Percentiles rank a stretch among this genome's conserved stretches.
Evolutionary conservation across 768 basidiomycete species (phyloP).

Genomic region (Podaxis sp.): DNA sequence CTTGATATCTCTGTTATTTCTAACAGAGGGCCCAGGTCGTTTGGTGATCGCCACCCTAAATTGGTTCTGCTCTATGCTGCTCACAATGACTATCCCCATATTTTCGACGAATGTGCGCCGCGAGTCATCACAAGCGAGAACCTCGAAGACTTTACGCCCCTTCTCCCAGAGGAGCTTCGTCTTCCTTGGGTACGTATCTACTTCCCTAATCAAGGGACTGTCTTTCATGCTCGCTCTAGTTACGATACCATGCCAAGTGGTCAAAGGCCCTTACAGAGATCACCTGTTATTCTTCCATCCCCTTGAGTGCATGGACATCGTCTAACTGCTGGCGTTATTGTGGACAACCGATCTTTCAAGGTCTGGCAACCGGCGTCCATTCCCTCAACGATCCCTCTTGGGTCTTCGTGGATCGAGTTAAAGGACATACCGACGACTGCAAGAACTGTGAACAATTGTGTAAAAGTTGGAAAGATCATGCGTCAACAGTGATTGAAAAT

Average conservation of each 20-base stretch:
- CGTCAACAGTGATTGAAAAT: neutral
- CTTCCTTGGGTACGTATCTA: conserved; percentile 3
- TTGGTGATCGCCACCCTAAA: conserved; percentile 10
- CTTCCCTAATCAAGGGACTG: fast-evolving
- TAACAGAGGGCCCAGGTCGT: neutral
- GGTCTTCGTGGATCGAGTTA: neutral
- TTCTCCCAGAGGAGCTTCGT: neutral
- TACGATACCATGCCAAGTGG: conserved; percentile 11
- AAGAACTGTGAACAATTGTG: neutral
- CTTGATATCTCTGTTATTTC: neutral
- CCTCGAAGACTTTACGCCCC: conserved; percentile 2
- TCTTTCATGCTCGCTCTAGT: neutral
- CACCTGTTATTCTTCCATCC: neutral
- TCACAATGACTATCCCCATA: conserved; percentile 6
- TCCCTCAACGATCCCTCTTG: neutral
- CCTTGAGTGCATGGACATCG: neutral
- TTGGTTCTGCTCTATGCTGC: conserved; percentile 13
- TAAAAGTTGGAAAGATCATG: neutral
- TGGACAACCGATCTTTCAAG: neutral
- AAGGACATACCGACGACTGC: neutral
- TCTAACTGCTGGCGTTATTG: neutral
- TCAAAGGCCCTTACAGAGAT: conserved; percentile 1
- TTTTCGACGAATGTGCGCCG: conserved; percentile 7
- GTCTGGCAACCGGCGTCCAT: neutral
- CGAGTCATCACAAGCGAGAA: conserved; percentile 9